A percentile compares a stretch with the other conserved stretches of the same genome.
phyloP scores from a whole-genome alignment of 1,284 basidiomycete species.

The Phenoliferia sp. region DNA sequence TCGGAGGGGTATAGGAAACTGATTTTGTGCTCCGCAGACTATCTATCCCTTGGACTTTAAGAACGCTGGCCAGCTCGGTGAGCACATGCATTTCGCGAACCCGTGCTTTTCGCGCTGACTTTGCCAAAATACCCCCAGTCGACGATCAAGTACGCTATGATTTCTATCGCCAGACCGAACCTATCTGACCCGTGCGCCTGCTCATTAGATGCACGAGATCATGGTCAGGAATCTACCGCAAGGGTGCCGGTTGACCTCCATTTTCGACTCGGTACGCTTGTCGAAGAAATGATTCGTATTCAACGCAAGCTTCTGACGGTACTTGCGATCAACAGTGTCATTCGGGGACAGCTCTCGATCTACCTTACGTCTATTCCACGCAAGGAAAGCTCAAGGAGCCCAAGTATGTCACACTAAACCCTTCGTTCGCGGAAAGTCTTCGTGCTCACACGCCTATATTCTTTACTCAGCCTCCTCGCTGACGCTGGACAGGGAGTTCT shows the following conservation, averaged over 20 bases:
- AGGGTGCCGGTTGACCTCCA: conserved; percentile 80
- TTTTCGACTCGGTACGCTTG: conserved; percentile 58
- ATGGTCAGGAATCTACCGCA: conserved; percentile 54
- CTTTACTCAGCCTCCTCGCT: conserved; percentile 23
- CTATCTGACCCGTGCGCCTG: neutral
- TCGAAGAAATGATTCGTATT: neutral
- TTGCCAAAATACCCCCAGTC: neutral
- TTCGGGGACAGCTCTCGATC: conserved; percentile 47
- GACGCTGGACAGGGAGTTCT: conserved; percentile 38
- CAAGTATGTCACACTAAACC: conserved; percentile 29
- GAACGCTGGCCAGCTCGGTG: conserved; percentile 65
- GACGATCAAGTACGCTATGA: neutral
- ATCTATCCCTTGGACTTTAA: conserved; percentile 81
- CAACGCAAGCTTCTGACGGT: neutral
- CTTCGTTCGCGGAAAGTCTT: no score
- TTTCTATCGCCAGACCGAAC: neutral
- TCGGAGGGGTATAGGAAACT: neutral
- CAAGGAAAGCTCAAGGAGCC: conserved; percentile 54
- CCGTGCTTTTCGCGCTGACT: neutral
- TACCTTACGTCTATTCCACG: conserved; percentile 44
- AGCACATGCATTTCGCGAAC: conserved; percentile 54
- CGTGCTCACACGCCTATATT: no score
- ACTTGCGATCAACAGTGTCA: conserved; percentile 35
- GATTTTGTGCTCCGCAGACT: conserved; percentile 23
- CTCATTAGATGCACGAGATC: conserved; percentile 28